Evolutionary conservation across 352 stramenopile genomes (phyloP).

Genomic region (Globisporangium carolinianum): DNA sequence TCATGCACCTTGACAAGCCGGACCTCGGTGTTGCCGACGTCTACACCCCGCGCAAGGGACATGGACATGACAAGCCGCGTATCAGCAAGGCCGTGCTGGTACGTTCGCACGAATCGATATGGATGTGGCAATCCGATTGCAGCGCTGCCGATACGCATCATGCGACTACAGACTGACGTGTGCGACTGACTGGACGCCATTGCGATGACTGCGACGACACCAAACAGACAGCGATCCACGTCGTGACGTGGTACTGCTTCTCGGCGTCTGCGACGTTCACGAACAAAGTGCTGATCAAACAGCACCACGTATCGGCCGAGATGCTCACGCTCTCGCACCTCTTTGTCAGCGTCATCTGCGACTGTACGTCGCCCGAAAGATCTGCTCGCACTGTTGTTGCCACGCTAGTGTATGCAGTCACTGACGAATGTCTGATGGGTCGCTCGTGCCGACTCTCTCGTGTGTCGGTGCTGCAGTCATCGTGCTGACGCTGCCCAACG

Average conservation of each 20-base stretch:
- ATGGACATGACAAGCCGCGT: conserved; percentile 5
- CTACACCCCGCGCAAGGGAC: conserved; percentile 13
- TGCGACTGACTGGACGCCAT: neutral
- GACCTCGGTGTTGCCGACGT: neutral
- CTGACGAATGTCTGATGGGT: no score
- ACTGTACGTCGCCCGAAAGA: conserved; percentile 35
- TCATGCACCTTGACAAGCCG: conserved; percentile 4
- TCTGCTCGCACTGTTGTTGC: no score
- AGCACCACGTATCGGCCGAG: conserved; percentile 78
- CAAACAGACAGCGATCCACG: conserved; percentile 26
- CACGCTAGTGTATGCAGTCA: no score
- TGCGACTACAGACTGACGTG: neutral
- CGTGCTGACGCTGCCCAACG: conserved; percentile 61
- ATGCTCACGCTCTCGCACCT: conserved; percentile 83
- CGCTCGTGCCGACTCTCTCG: neutral
- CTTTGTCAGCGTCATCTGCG: conserved; percentile 69
- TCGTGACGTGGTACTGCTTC: conserved; percentile 79
- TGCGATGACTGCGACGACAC: no score
- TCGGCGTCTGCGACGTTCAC: conserved; percentile 75
- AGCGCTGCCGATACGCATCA: neutral
- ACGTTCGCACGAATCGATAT: neutral
- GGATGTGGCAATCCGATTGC: no score
- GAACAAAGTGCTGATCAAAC: conserved; percentile 84
- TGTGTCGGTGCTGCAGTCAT: conserved; percentile 28
- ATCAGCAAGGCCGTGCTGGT: conserved; percentile 13